Evolutionary conservation across 2,329 filamentous ascomycete genomes (phyloP).

Genomic region (Daldinia sp.): DNA sequence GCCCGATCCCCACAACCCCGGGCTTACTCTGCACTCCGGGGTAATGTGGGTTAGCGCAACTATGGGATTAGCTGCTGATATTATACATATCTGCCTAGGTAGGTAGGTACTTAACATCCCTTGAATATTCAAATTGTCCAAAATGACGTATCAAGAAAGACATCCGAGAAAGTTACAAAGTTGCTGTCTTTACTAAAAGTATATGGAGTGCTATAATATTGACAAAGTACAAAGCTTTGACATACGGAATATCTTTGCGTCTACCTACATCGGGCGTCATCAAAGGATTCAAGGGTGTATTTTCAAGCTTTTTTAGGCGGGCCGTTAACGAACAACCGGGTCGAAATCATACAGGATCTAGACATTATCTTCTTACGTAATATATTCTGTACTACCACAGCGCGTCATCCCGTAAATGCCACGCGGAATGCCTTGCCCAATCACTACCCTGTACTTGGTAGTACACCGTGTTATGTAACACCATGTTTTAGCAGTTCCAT

Average conservation of each 20-base stretch:
- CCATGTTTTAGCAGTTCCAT: neutral
- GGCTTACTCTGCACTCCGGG: neutral
- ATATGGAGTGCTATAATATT: neutral
- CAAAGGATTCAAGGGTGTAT: neutral
- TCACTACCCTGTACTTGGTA: neutral
- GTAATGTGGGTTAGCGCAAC: neutral
- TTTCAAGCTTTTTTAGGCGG: slow-evolving; percentile 2
- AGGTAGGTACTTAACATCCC: neutral
- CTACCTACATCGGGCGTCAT: neutral
- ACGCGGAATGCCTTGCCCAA: neutral
- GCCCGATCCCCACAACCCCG: slow-evolving; percentile 2
- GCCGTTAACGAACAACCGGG: neutral
- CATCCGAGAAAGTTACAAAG: too few relatives aligned
- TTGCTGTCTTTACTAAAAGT: too few relatives aligned
- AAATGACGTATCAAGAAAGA: neutral
- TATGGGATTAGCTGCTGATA: neutral
- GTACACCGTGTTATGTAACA: neutral
- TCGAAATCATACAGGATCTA: neutral
- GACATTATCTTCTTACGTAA: neutral
- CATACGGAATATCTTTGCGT: neutral
- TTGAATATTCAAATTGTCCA: neutral
- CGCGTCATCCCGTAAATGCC: neutral
- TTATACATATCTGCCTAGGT: too few relatives aligned
- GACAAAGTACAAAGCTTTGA: neutral
- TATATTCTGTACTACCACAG: slow-evolving; percentile 1